phyloP scores from a whole-genome alignment of 306 rosid genomes.

The Prunus kanzakura region DNA sequence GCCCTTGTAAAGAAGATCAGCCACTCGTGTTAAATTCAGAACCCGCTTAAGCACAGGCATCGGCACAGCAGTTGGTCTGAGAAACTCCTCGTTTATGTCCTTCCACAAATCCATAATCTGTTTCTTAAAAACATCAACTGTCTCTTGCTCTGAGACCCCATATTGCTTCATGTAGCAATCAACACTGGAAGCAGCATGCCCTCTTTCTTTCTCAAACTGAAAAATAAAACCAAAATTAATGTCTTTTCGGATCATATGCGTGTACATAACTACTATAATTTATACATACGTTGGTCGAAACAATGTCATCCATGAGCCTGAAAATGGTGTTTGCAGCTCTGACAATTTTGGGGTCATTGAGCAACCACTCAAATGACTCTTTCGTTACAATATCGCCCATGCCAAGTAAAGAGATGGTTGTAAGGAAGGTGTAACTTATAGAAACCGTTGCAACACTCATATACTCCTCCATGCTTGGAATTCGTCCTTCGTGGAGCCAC shows the following conservation, averaged over 20 bases:
- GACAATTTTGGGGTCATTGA: constrained; percentile 1
- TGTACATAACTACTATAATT: background rate
- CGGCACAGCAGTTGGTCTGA: no score
- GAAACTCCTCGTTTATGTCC: no score
- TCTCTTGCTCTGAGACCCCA: no score
- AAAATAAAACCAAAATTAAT: background rate
- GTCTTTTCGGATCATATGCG: background rate
- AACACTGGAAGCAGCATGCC: no score
- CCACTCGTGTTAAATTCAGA: no score
- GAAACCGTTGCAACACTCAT: background rate
- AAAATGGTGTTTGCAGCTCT: background rate
- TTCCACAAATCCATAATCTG: no score
- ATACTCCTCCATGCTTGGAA: constrained; percentile 40
- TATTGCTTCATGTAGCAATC: no score
- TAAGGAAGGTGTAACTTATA: background rate
- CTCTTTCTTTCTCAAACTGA: no score
- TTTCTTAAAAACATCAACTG: no score
- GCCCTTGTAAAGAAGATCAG: no score
- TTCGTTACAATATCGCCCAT: constrained; percentile 19
- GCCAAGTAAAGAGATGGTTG: background rate
- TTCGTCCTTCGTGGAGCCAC: constrained; percentile 30
- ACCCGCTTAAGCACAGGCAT: no score
- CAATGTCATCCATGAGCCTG: constrained; percentile 24
- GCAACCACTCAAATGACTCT: constrained; percentile 17
- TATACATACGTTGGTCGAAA: background rate